A percentile compares a stretch with the other conserved stretches of the same genome.
phyloP scores from a whole-genome alignment of 352 stramenopile genomes.

The Pythium phragmitis region DNA sequence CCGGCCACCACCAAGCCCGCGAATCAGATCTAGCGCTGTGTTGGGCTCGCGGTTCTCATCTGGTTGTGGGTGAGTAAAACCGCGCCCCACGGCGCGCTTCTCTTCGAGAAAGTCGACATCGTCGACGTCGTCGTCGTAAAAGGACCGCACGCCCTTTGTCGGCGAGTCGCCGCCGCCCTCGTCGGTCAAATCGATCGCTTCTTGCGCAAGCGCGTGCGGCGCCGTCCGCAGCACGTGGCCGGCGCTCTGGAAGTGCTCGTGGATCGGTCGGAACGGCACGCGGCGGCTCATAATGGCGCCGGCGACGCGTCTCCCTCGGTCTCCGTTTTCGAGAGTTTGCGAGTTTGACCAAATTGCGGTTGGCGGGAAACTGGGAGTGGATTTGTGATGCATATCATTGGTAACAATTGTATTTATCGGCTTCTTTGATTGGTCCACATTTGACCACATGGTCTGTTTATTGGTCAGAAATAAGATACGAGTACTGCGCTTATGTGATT shows the following conservation, averaged over 20 bases:
- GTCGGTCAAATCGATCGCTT: conserved; percentile 46
- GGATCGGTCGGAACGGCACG: conserved; percentile 45
- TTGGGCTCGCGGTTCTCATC: conserved; percentile 49
- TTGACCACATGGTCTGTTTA: background rate
- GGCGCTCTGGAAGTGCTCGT: conserved; percentile 55
- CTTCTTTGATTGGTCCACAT: background rate
- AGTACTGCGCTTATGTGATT: background rate
- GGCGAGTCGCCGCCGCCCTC: conserved; percentile 29
- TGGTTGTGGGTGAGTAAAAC: background rate
- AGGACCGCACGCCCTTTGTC: conserved; percentile 23
- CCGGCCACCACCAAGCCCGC: conserved; percentile 1
- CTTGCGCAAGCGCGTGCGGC: conserved; percentile 6
- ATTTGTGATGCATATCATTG: background rate
- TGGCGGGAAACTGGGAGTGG: conserved; percentile 8
- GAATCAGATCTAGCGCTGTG: conserved; percentile 54
- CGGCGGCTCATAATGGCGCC: conserved; percentile 15
- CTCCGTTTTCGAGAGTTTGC: background rate
- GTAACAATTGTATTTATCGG: no score
- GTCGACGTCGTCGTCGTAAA: conserved; percentile 56
- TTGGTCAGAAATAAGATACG: background rate
- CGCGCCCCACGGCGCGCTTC: background rate
- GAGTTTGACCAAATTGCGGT: background rate
- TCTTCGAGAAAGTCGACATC: conserved; percentile 16
- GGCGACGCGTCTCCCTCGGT: background rate
- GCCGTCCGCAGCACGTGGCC: conserved; percentile 13